phyloP scores from a whole-genome alignment of 805 yeast genomes.

The Cyberlindnera mycetangii region DNA sequence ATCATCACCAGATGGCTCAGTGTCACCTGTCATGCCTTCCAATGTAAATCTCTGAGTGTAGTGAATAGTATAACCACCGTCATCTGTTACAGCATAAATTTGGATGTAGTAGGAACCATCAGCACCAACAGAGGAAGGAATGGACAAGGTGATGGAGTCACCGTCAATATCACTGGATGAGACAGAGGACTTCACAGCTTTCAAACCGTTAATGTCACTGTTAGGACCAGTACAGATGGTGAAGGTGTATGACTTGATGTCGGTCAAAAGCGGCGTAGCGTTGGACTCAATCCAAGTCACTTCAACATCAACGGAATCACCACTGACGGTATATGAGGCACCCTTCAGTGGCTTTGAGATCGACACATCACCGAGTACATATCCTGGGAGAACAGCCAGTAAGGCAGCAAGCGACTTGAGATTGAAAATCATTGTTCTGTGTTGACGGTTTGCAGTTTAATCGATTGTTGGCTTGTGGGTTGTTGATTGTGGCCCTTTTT shows the following conservation, averaged over 20 bases:
- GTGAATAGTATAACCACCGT: slow-evolving; percentile 50
- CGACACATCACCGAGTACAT: slow-evolving; percentile 27
- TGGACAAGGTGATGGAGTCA: slow-evolving; percentile 36
- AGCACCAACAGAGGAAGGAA: slow-evolving; percentile 46
- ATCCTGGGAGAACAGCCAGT: slow-evolving; percentile 3
- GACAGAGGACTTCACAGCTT: slow-evolving; percentile 27
- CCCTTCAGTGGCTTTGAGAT: slow-evolving; percentile 27
- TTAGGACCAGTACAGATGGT: slow-evolving; percentile 72
- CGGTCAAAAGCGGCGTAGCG: slow-evolving; percentile 41
- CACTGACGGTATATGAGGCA: slow-evolving; percentile 18
- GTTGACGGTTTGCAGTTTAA: background rate
- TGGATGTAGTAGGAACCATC: slow-evolving; percentile 76
- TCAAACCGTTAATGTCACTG: slow-evolving; percentile 41
- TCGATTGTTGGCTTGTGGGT: too few relatives aligned
- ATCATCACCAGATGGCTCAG: slow-evolving; percentile 38
- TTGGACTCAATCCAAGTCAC: slow-evolving; percentile 57
- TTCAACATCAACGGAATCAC: slow-evolving; percentile 29
- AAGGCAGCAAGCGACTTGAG: background rate
- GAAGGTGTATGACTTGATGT: slow-evolving; percentile 46
- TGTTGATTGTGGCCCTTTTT: too few relatives aligned
- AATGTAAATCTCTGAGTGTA: slow-evolving; percentile 66
- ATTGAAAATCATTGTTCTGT: slow-evolving; percentile 5
- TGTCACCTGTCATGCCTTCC: slow-evolving; percentile 68
- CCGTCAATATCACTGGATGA: slow-evolving; percentile 32
- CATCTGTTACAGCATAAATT: slow-evolving; percentile 44